Conservation (phyloP, 2,329 filamentous ascomycete species). For the Hypoxylon sp. region DNA sequence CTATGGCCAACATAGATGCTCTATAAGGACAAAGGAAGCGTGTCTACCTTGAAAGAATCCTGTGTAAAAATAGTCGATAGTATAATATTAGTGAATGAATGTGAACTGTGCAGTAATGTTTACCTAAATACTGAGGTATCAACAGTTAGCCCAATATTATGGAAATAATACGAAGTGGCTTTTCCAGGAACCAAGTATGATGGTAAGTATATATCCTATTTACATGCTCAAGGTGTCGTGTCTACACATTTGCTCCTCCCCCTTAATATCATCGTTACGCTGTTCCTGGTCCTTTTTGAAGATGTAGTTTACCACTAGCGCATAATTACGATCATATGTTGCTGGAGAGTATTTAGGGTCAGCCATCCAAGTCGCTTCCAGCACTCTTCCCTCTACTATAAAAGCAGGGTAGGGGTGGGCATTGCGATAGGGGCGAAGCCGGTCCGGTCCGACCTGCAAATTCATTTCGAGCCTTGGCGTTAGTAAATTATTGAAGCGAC, state of each 20-base stretch:
- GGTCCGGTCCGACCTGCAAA: neutral
- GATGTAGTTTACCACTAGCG: neutral
- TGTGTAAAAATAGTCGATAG: too few species aligned
- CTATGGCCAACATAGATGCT: neutral
- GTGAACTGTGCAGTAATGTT: neutral
- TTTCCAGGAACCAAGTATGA: neutral
- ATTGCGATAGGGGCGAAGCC: too few species aligned
- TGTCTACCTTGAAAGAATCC: neutral
- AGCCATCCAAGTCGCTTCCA: neutral
- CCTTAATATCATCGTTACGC: neutral
- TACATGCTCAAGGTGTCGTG: neutral
- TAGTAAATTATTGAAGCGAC: neutral
- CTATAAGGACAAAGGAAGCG: neutral
- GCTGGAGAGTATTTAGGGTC: neutral
- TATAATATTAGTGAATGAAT: too few species aligned
- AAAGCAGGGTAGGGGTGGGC: neutral
- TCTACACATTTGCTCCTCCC: neutral
- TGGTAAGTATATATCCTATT: neutral
- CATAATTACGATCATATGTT: neutral
- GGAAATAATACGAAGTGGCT: neutral
- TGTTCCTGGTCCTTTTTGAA: neutral
- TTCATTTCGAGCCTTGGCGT: neutral
- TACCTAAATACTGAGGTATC: neutral
- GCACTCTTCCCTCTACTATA: neutral
- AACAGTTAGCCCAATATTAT: too few species aligned